phyloP scores from a whole-genome alignment of 176 grass and related monocot species.

The Puccinellia tenuiflora region DNA sequence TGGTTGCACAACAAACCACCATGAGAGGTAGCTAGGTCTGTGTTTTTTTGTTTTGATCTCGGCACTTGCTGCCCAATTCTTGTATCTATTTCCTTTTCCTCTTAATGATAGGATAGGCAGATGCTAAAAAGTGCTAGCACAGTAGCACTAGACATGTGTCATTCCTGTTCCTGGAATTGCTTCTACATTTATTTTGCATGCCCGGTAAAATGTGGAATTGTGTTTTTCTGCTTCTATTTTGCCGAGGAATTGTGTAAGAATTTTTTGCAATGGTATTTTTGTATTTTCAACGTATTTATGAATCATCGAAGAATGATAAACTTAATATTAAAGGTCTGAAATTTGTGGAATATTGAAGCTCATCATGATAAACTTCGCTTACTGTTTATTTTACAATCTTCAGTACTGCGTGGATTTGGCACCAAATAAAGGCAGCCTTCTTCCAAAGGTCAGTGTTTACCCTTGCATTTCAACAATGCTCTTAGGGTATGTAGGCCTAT shows the following conservation, averaged over 20 bases:
- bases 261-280: neutral
- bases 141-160: too few species aligned
- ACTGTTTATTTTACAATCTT: conserved; percentile 30
- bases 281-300: neutral
- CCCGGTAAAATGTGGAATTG: neutral
- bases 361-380: neutral
- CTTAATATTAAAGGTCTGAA: too few species aligned
- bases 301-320: neutral
- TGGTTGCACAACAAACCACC: too few species aligned
- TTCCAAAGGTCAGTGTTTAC: conserved; percentile 64
- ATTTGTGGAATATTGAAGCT: neutral
- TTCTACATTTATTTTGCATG: neutral
- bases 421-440: conserved; percentile 62
- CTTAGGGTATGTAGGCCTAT: neutral
- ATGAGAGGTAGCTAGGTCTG: too few species aligned
- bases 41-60: too few species aligned
- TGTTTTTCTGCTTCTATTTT: neutral
- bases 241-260: neutral
- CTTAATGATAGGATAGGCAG: neutral
- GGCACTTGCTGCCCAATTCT: neutral
- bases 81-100: neutral
- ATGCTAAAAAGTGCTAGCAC: neutral
- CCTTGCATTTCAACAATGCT: too few species aligned
- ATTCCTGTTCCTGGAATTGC: too few species aligned
- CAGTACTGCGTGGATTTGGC: conserved; percentile 67